Evolutionary conservation across 1,139 yeast species (phyloP).

Genomic region (Pichia sp.): DNA sequence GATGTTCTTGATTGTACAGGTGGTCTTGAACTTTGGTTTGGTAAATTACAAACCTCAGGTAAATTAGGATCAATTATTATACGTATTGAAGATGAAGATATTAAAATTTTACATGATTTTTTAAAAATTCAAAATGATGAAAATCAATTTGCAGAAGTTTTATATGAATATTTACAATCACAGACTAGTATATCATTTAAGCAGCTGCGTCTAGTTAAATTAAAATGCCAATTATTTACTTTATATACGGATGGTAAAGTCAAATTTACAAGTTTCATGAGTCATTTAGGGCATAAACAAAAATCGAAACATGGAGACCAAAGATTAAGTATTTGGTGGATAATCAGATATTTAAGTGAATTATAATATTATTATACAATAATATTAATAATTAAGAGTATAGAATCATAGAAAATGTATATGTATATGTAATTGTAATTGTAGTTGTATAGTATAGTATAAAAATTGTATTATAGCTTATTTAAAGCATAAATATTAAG

Average conservation of each 20-base stretch:
- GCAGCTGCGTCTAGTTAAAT: constrained; percentile 21
- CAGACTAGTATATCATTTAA: constrained; percentile 26
- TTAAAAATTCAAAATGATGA: background rate
- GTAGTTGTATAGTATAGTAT: too few relatives aligned
- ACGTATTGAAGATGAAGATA: constrained; percentile 20
- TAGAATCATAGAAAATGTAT: too few relatives aligned
- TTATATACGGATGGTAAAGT: constrained; percentile 26
- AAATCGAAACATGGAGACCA: constrained; percentile 15
- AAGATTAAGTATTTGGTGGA: constrained; percentile 26
- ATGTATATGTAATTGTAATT: background rate
- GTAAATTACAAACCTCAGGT: constrained; percentile 19
- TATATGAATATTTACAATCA: constrained; percentile 19
- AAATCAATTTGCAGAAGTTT: constrained; percentile 11
- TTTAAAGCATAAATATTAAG: too few relatives aligned
- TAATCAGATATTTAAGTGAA: constrained; percentile 4
- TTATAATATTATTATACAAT: too few relatives aligned
- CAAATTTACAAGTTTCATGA: constrained; percentile 23
- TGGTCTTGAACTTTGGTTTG: constrained; percentile 17
- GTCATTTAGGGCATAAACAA: constrained; percentile 16
- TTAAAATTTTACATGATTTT: constrained; percentile 13
- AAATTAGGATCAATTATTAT: constrained; percentile 23
- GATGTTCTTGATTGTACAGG: constrained; percentile 8
- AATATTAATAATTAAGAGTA: too few relatives aligned
- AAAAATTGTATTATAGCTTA: too few relatives aligned
- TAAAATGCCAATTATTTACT: constrained; percentile 25